Base-by-base conservation (phyloP, 257 asterid genomes). In the Penstemon davidsonii region DNA sequence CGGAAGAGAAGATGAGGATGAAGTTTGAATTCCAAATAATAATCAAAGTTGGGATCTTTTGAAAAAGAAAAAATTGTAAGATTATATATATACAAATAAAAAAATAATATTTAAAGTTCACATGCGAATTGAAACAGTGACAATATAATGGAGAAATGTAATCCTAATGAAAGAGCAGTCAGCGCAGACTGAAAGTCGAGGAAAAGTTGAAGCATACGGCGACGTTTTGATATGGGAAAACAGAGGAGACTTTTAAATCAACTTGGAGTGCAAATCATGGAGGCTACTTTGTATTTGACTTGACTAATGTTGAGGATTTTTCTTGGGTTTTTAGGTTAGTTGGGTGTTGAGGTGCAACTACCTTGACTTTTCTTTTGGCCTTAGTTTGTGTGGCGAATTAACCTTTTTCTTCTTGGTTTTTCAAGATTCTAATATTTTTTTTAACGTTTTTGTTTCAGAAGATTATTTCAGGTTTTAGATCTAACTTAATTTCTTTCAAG, bases 61-160 rank as follows among this genome's bases (percentile, higher is more conserved):
- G 18, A 15, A 56, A 38, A 25, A 25, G 2, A 25, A 38, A 56
- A 42, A 39, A 18, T 55, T 13, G 4, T 15, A 15, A 15, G 18
- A 15, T 15, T 15, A n/a, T 38, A 6, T 45, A 11, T 42, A 41
- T 5, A 3, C 37, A 4, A 6, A 45, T 10, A 50, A 10, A 53
- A 54, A 60, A 54, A 70, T 61, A 67, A 58, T 64, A 15, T 5
- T 25, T 25, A 25, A 60, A 47, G 37, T 62, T 36, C 13, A 11
- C 52, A 25, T 46, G 61, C 71, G 64, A 71, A 64, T 55, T 44
- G 57, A 61, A 76, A 72, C 8, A 67, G 76, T 42, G 75, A 73
- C 75, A 43, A n/a, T 25, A 25, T 0, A 25, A 25, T 25, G 33
- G 33, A 25, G 0, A 25, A 25, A 25, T 38, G 36, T 36, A 15